These are phyloP conservation scores for Mycena crocata DNA, from an alignment of 768 basidiomycete species.

Conservation along the genomic window DNA sequence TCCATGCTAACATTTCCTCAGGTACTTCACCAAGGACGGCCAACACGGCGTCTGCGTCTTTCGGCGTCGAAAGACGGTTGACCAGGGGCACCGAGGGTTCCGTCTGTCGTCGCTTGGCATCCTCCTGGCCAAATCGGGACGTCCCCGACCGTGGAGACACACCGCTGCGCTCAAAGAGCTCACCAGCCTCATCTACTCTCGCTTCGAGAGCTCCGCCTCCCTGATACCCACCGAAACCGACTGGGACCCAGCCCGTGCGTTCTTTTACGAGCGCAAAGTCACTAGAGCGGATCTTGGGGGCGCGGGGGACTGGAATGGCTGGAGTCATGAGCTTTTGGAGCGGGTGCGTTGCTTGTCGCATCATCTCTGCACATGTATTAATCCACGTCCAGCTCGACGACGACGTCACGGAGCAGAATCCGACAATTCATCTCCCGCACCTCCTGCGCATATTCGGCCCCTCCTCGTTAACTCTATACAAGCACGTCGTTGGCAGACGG, in stretches of 20 bases:
- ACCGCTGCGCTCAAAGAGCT: conserved; percentile 72
- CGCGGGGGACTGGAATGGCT: conserved; percentile 73
- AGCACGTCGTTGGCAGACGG: conserved; percentile 78
- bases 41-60: conserved; percentile 83
- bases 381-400: conserved; percentile 38
- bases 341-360: conserved; percentile 49
- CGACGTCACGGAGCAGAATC: conserved; percentile 51
- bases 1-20: conserved; percentile 39
- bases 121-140: conserved; percentile 70
- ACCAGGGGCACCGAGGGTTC: conserved; percentile 82
- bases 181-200: conserved; percentile 63
- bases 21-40: conserved; percentile 78
- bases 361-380: background rate
- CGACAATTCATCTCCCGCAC: conserved; percentile 80
- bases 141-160: conserved; percentile 84
- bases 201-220: conserved; percentile 58
- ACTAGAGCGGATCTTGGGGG: conserved; percentile 62
- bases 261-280: conserved; percentile 74
- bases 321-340: conserved; percentile 71
- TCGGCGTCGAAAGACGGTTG: conserved; percentile 72
- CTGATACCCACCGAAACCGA: conserved; percentile 65
- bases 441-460: conserved; percentile 83
- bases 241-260: conserved; percentile 71
- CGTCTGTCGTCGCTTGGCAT: conserved; percentile 84
- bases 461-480: conserved; percentile 81